A percentile compares a stretch with the other conserved stretches of the same genome.
Conservation (phyloP, 2,329 filamentous ascomycete genomes). For the Alternaria sp. region DNA sequence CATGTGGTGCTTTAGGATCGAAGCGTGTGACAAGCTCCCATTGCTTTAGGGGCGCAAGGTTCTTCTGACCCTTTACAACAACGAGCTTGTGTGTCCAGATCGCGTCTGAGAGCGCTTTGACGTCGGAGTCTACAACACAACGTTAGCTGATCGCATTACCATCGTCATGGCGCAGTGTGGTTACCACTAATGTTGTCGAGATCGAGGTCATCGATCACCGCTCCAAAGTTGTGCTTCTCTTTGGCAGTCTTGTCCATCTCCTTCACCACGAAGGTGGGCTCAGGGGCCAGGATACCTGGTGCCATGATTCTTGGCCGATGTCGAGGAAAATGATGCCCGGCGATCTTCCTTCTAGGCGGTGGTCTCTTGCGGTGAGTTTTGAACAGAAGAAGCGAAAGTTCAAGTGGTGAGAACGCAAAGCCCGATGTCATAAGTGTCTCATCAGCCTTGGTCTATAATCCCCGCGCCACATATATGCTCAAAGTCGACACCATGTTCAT, state of each 20-base stretch:
- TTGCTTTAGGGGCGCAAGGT: constrained; percentile 52
- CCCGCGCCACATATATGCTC: not conserved
- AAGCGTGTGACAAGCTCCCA: constrained; percentile 55
- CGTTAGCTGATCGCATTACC: not conserved
- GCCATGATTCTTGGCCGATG: not conserved
- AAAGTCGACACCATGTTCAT: not conserved
- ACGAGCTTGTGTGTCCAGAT: constrained; percentile 56
- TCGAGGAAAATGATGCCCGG: not conserved
- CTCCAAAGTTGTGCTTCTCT: constrained; percentile 20
- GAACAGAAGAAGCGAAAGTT: not conserved
- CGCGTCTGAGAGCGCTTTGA: constrained; percentile 42
- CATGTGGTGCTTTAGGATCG: constrained; percentile 50
- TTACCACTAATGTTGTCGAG: constrained; percentile 43
- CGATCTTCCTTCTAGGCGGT: not conserved
- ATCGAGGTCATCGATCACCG: constrained; percentile 46
- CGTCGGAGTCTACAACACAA: not conserved
- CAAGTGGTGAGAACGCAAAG: not conserved
- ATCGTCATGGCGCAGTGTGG: not conserved
- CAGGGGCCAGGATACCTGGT: not conserved
- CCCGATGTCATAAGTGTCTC: not conserved
- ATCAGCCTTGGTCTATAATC: not conserved
- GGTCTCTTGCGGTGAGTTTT: not conserved
- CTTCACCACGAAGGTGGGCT: constrained; percentile 3
- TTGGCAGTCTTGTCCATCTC: constrained; percentile 4
- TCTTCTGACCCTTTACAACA: constrained; percentile 53